Evolutionary conservation across 2,329 filamentous ascomycete genomes (phyloP).

Genomic region (Microcyclospora tardicrescens): DNA sequence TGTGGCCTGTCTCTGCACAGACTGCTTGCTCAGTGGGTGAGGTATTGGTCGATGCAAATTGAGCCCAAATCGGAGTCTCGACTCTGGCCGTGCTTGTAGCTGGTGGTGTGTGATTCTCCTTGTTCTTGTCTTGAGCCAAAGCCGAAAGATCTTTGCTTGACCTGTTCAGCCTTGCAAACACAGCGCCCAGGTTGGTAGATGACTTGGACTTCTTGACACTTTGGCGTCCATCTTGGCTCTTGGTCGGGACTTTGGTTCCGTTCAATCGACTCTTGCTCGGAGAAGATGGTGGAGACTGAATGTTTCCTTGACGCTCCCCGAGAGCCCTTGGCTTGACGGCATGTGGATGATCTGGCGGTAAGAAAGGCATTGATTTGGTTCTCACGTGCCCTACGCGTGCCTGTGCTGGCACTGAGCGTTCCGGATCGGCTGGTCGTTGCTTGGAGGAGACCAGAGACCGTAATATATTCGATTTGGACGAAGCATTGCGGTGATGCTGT

Average conservation of each 20-base stretch:
- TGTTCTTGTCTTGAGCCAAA: conserved; percentile 48
- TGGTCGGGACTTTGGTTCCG: conserved; percentile 17
- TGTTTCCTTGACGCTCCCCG: conserved; percentile 20
- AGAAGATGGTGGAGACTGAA: conserved; percentile 19
- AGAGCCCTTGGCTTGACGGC: conserved; percentile 12
- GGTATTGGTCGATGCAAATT: conserved; percentile 42
- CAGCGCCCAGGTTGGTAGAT: conserved; percentile 62
- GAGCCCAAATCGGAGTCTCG: conserved; percentile 65
- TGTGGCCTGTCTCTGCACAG: conserved; percentile 38
- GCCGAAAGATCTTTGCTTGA: conserved; percentile 52
- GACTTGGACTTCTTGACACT: conserved; percentile 61
- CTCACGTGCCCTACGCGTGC: conserved; percentile 11
- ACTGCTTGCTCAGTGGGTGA: conserved; percentile 14
- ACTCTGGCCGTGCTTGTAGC: conserved; percentile 32
- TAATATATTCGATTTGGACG: conserved; percentile 33
- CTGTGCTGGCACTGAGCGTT: conserved; percentile 29
- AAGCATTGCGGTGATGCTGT: conserved; percentile 18
- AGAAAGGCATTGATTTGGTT: conserved; percentile 26
- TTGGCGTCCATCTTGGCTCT: conserved; percentile 6
- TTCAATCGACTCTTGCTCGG: conserved; percentile 22
- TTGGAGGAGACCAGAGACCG: conserved; percentile 42
- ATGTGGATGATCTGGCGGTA: conserved; percentile 40
- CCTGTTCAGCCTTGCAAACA: conserved; percentile 58
- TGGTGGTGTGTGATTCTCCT: conserved; percentile 65
- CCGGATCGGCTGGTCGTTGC: conserved; percentile 31